Evolutionary conservation across 371 early-diverging fungal genomes (phyloP), one percentile per base, ranked within the genome.

Genomic region (Mucor mucedo): DNA sequence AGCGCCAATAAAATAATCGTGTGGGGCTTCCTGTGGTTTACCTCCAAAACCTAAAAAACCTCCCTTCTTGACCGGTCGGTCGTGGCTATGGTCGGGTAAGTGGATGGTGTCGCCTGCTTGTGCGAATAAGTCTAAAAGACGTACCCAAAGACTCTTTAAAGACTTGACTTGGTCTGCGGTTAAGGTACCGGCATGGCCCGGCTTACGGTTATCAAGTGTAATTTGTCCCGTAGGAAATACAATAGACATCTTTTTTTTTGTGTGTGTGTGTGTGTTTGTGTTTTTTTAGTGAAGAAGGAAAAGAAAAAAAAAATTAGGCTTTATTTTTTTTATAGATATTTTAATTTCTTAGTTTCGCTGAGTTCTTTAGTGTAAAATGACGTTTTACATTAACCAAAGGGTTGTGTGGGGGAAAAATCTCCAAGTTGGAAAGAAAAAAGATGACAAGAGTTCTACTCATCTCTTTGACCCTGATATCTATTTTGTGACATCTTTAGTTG

Each of bases 1-100:
- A 11, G 82, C 78, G 61, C 85, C 79, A 42, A 84, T 75, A 68
- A 77, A 84, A 50, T 70, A 52, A 11, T 78, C 72, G n/a, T 29
- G 33, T 5, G 47, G 45, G 2, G 67, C 52, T 35, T 68, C 72
- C 63, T 58, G 81, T 72, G 72, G 75, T 69, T 60, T 64, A 8
- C 49, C 14, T 1, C 68, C 65, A 41, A 77, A 78, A 1, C 77
- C 72, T 52, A 70, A 69, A 40, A 70, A 66, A 3, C 38, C 49
- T n/a, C 56, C 62, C 28, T 44, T 56, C 33, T 62, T 56, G 52
- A 50, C 55, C 2, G 71, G 53, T 35, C 70, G 56, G 59, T 65
- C 21, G 48, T 72, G 50, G 11, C 13, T 29, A 10, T 16, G 14
- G 50, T 50, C 30, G 6, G 75, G 68, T 47, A 32, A 50, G 58